Percentiles rank a stretch among this genome's conserved stretches.
Evolutionary conservation across 768 basidiomycete species (phyloP).

Genomic region (Russula lepida): DNA sequence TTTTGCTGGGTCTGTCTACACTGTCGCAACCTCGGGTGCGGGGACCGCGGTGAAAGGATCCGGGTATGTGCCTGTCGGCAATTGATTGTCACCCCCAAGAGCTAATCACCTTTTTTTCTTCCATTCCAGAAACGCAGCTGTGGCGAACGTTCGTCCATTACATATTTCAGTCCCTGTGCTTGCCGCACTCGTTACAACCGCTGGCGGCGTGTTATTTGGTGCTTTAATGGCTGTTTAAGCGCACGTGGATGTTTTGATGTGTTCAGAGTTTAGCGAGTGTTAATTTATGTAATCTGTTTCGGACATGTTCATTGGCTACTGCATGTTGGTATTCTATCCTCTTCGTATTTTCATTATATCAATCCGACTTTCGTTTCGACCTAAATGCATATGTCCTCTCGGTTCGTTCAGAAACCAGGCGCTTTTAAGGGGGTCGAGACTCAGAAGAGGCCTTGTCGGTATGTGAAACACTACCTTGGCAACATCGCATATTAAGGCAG

Average conservation of each 20-base stretch:
- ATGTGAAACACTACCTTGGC: too few relatives aligned
- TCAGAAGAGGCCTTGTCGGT: too few relatives aligned
- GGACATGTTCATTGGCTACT: background rate
- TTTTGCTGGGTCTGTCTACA: slow-evolving; percentile 19
- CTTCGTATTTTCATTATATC: too few relatives aligned
- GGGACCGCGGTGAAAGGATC: background rate
- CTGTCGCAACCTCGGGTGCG: slow-evolving; percentile 12
- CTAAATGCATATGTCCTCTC: too few relatives aligned
- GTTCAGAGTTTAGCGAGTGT: too few relatives aligned
- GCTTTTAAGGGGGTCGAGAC: too few relatives aligned
- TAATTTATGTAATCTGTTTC: background rate
- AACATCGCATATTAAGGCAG: too few relatives aligned
- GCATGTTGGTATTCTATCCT: background rate
- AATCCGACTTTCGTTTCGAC: too few relatives aligned
- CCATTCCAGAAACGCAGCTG: slow-evolving; percentile 4
- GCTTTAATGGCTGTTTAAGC: slow-evolving; percentile 15
- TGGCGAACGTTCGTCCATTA: background rate
- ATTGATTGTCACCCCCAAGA: background rate
- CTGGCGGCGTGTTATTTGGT: slow-evolving; percentile 15
- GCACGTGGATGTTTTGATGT: background rate
- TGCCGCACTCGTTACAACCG: slow-evolving; percentile 12
- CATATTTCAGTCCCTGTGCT: slow-evolving; percentile 3
- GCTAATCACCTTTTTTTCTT: background rate
- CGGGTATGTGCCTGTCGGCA: background rate
- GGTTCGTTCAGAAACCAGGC: too few relatives aligned